phyloP scores from a whole-genome alignment of 129 eudicot species.

The Logfia minima region DNA sequence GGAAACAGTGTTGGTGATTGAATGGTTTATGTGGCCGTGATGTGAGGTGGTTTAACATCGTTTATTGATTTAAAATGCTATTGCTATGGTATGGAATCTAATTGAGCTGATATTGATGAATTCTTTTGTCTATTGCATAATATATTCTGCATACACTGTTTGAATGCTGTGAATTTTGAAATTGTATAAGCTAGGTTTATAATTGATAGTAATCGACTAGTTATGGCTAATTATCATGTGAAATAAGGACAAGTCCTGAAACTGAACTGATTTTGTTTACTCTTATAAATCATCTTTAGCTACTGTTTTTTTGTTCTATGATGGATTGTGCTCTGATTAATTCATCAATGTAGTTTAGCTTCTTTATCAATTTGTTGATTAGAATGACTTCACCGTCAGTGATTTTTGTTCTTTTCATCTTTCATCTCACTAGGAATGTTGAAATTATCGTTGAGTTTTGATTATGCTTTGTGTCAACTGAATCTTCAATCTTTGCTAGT shows the following conservation, averaged over 20 bases:
- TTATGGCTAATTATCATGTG: background rate
- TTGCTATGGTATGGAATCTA: slow-evolving; percentile 5
- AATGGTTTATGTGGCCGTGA: slow-evolving; percentile 10
- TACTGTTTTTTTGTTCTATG: background rate
- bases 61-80: slow-evolving; percentile 16
- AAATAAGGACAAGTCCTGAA: background rate
- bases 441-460: slow-evolving; percentile 5
- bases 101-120: slow-evolving; percentile 19
- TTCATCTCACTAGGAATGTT: background rate
- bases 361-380: background rate
- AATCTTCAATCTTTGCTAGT: slow-evolving; percentile 1
- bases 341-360: background rate
- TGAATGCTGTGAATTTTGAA: slow-evolving; percentile 7
- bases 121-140: background rate
- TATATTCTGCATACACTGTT: background rate
- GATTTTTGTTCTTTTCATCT: background rate
- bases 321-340: background rate
- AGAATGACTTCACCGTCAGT: background rate
- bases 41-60: slow-evolving; percentile 10
- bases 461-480: background rate
- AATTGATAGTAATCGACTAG: background rate
- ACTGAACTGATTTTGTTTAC: background rate
- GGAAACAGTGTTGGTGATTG: slow-evolving; percentile 22
- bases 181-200: background rate
- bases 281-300: background rate